Base-by-base conservation (phyloP, 208 protist genomes). In the Leishmania major region DNA sequence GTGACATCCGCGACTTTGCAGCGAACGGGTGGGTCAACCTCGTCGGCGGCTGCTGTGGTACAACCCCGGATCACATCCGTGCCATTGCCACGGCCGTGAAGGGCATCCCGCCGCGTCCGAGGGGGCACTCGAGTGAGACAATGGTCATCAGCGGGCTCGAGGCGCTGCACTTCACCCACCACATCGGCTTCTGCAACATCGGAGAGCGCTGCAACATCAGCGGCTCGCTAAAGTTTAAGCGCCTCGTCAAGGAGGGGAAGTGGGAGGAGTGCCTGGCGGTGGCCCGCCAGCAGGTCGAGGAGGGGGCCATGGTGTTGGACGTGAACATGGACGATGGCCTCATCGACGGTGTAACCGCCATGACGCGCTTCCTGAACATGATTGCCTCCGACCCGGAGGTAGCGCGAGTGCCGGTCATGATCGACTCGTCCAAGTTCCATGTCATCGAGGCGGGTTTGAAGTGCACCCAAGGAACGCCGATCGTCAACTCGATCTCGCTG, bases 251-350 rank as follows among this genome's bases (percentile, higher is more conserved):
- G 75, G 89, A 97, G 19, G 87, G 93, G 53, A 94, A 99, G 81
- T 99, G 92, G 84, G 96, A 98, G 73, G 89, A 91, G 45, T 91
- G 87, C 53, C 87, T 96, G 8, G 82, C 84, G 22, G 85, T 95
- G 51, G 92, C 92, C 43, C 84, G 87, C 78, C 84, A 88, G 84
- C 96, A 99, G 88, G 96, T 99, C 3, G 94, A 99, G 77, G 89
- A 95, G n/a, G 98, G 98, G 59, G 98, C 98, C 11, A 98, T 99
- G 91, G 89, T 99, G 17, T 82, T 99, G 51, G 99, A 99, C 88
- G 92, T 99, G 70, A 99, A 99, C 90, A 94, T 99, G 84, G 99
- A 99, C 84, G 99, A 99, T 76, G 98, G 98, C 74, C 90, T 99
- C 86, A 87, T 99, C 77, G 98, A 99, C 83, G 89, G 92, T 79